These are phyloP conservation scores for Hirschfeldia incana DNA, from an alignment of 345 rosid genomes.

Conservation along the genomic window DNA sequence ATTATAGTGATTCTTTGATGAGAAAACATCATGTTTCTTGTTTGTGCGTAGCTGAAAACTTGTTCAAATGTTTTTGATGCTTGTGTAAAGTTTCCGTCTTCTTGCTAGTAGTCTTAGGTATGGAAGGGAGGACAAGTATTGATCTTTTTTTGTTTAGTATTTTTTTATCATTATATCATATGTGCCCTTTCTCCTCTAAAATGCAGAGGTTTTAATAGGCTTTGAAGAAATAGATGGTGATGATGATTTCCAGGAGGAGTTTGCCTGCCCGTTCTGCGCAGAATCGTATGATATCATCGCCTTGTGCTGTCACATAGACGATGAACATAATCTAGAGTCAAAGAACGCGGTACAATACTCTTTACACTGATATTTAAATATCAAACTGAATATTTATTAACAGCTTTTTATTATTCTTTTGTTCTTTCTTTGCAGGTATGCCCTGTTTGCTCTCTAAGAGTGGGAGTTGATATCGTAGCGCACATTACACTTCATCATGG, in stretches of 20 bases:
- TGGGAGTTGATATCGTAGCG: slow-evolving; percentile 89
- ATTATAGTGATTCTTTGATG: neutral
- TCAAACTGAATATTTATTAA: neutral
- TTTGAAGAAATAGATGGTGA: slow-evolving; percentile 90
- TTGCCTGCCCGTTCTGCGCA: slow-evolving; percentile 94
- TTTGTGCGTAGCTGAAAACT: neutral
- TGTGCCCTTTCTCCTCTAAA: neutral
- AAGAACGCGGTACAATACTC: slow-evolving; percentile 63
- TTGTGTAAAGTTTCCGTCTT: neutral
- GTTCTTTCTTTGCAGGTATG: slow-evolving; percentile 62
- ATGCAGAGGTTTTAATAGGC: slow-evolving; percentile 80
- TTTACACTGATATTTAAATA: neutral
- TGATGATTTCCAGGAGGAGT: slow-evolving; percentile 92
- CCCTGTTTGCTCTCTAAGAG: slow-evolving; percentile 86
- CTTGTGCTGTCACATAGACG: slow-evolving; percentile 92
- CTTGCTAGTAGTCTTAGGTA: neutral
- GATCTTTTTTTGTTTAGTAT: neutral
- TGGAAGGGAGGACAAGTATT: neutral
- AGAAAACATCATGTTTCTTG: neutral
- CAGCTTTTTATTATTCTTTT: neutral
- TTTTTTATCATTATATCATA: too few relatives aligned
- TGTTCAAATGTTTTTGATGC: neutral
- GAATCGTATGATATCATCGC: slow-evolving; percentile 88
- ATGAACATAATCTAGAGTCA: slow-evolving; percentile 84
- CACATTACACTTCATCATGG: slow-evolving; percentile 94